Conservation (phyloP, 306 rosid genomes). For the Quercus mongolica region DNA sequence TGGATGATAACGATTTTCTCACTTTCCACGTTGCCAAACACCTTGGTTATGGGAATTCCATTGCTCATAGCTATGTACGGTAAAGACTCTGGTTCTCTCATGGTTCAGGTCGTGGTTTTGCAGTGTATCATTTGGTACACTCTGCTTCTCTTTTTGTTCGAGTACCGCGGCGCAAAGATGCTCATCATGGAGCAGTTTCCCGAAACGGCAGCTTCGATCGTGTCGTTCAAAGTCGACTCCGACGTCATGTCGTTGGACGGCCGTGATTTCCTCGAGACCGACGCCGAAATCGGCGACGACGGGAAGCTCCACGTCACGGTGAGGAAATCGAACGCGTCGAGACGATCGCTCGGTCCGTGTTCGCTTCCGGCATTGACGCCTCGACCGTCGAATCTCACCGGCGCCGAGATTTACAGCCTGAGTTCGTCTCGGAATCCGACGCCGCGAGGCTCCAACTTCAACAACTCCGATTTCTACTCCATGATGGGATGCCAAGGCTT, state of each 20-base stretch:
- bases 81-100: conserved; percentile 52
- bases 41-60: conserved; percentile 92
- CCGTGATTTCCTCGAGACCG: conserved; percentile 82
- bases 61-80: conserved; percentile 89
- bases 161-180: conserved; percentile 90
- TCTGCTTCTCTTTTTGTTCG: conserved; percentile 79
- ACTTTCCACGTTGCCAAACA: conserved; percentile 91
- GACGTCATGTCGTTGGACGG: conserved; percentile 97
- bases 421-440: conserved; percentile 90
- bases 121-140: conserved; percentile 99
- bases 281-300: conserved; percentile 84
- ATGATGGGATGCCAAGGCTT: conserved; percentile 71
- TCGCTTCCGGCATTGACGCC: conserved; percentile 59
- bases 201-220: conserved; percentile 93
- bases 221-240: conserved; percentile 91
- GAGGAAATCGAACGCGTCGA: conserved; percentile 77
- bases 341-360: conserved; percentile 48
- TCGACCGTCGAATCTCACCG: conserved; percentile 89
- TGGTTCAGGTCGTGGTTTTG: conserved; percentile 91
- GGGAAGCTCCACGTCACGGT: conserved; percentile 94
- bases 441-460: conserved; percentile 88
- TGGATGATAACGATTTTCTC: conserved; percentile 98
- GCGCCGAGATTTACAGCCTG: conserved; percentile 93
- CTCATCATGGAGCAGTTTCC: conserved; percentile 97
- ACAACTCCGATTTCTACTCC: conserved; percentile 81